phyloP scores from a whole-genome alignment of 2,329 filamentous ascomycete species.

The Chaetomium sp. region DNA sequence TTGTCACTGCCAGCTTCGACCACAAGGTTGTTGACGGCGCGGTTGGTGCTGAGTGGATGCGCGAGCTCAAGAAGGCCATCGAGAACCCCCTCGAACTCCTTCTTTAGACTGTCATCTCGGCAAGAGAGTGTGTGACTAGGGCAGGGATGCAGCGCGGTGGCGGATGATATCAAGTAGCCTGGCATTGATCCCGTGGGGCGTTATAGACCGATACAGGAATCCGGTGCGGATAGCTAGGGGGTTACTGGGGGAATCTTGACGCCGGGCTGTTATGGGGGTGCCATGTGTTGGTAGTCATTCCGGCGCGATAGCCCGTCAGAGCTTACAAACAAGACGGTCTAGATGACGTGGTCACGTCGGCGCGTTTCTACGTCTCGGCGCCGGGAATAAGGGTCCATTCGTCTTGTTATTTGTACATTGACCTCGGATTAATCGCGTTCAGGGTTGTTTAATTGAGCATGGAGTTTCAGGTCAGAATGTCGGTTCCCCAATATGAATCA shows the following conservation, averaged over 20 bases:
- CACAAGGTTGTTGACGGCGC: constrained; percentile 98
- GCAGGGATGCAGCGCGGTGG: not conserved
- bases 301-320: not conserved
- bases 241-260: not conserved
- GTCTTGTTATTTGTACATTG: constrained; percentile 33
- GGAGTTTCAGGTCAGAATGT: constrained; percentile 29
- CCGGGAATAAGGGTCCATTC: constrained; percentile 27
- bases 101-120: constrained; percentile 59
- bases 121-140: constrained; percentile 3
- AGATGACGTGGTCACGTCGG: constrained; percentile 24
- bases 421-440: constrained; percentile 29
- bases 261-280: not conserved
- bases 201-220: constrained; percentile 13
- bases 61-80: constrained; percentile 93
- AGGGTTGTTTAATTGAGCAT: constrained; percentile 33
- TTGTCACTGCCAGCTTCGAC: constrained; percentile 93
- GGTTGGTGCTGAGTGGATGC: constrained; percentile 94
- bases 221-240: constrained; percentile 6
- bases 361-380: constrained; percentile 29
- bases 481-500: not conserved
- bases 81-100: constrained; percentile 97
- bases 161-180: not conserved
- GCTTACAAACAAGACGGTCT: constrained; percentile 5
- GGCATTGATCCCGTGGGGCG: not conserved
- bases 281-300: not conserved